A percentile compares a stretch with the other conserved stretches of the same genome.
phyloP scores from a whole-genome alignment of 371 early-diverging fungal species.

The Choanephora cucurbitarum region DNA sequence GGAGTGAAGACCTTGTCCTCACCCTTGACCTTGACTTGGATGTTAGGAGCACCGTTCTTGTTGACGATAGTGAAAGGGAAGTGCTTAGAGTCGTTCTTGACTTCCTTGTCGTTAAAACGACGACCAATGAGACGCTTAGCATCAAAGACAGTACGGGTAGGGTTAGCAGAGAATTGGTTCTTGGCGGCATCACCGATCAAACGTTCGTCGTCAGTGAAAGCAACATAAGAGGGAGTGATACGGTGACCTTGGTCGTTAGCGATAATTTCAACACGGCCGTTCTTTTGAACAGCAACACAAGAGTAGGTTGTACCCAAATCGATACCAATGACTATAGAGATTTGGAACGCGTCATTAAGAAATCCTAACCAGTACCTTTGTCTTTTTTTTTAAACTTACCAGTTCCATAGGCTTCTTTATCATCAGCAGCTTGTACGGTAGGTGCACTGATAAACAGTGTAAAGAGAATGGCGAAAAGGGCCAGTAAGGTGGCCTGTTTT shows the following conservation, averaged over 20 bases:
- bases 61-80: slow-evolving; percentile 88
- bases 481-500: slow-evolving; percentile 47
- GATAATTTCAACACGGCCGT: slow-evolving; percentile 86
- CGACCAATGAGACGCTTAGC: slow-evolving; percentile 96
- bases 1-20: slow-evolving; percentile 93
- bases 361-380: slow-evolving; percentile 51
- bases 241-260: slow-evolving; percentile 81
- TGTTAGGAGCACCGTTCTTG: slow-evolving; percentile 80
- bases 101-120: slow-evolving; percentile 80
- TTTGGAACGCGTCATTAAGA: slow-evolving; percentile 3
- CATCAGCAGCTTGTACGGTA: slow-evolving; percentile 38
- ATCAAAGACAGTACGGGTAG: slow-evolving; percentile 90
- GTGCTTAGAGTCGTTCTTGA: slow-evolving; percentile 87
- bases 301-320: slow-evolving; percentile 99
- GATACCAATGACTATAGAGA: slow-evolving; percentile 51
- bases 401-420: slow-evolving; percentile 54
- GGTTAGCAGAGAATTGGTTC: slow-evolving; percentile 82
- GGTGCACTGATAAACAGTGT: slow-evolving; percentile 38
- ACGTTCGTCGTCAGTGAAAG: slow-evolving; percentile 82
- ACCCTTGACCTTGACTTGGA: slow-evolving; percentile 85
- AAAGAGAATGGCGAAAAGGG: slow-evolving; percentile 48
- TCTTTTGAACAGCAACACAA: slow-evolving; percentile 93
- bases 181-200: slow-evolving; percentile 90
- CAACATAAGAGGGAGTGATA: slow-evolving; percentile 91
- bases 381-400: slow-evolving; percentile 45